Evolutionary conservation across 2,329 filamentous ascomycete genomes (phyloP).

Genomic region (Colletotrichum tamarilloi): DNA sequence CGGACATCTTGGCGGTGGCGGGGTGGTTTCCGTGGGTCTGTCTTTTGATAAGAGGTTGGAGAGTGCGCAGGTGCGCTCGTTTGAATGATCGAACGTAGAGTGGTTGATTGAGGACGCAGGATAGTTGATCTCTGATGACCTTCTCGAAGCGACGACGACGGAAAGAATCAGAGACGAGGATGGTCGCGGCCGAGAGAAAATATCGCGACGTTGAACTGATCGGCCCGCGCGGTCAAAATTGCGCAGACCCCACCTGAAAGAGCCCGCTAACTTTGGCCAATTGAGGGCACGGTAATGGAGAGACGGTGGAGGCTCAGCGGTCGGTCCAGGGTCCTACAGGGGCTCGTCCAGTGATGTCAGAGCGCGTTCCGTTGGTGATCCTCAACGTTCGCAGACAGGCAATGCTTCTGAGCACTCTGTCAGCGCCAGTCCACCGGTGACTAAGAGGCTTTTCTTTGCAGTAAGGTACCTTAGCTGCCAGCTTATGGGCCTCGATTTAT

Average conservation of each 20-base stretch:
- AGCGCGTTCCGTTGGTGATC: neutral
- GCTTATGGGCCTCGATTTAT: neutral
- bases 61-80: neutral
- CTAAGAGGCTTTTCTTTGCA: neutral
- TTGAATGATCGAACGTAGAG: too few species aligned
- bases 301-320: constrained; percentile 7
- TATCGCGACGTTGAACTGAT: constrained; percentile 18
- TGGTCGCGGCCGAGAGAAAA: constrained; percentile 8
- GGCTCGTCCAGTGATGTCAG: constrained; percentile 15
- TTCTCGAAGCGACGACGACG: constrained; percentile 1
- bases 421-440: neutral
- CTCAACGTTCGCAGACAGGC: neutral
- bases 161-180: constrained; percentile 13
- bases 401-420: neutral
- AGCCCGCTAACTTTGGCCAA: constrained; percentile 18
- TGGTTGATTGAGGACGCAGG: neutral
- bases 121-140: neutral
- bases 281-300: constrained; percentile 10
- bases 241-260: constrained; percentile 25
- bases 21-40: neutral
- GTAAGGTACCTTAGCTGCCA: neutral
- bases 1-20: constrained; percentile 16
- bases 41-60: neutral
- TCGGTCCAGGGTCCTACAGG: constrained; percentile 21
- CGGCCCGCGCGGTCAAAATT: constrained; percentile 21